Conservation (phyloP, 2,329 filamentous ascomycete species). For the Juglanconis oblonga region DNA sequence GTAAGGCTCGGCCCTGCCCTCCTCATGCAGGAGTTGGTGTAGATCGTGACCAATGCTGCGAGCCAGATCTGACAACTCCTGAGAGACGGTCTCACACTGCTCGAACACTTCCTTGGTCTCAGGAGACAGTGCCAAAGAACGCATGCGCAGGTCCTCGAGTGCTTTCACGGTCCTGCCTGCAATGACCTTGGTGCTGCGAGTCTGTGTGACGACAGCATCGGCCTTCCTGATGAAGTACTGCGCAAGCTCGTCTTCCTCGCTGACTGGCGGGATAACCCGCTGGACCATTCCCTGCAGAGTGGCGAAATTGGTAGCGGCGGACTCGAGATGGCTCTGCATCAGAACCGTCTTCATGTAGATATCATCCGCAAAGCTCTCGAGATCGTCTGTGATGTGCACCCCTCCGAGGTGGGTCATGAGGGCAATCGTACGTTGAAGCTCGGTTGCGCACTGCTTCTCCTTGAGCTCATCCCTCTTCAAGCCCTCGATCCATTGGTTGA, state of each 20-base stretch:
- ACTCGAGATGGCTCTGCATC: constrained; percentile 80
- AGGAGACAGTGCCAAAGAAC: constrained; percentile 70
- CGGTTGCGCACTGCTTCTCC: constrained; percentile 75
- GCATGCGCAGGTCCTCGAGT: constrained; percentile 71
- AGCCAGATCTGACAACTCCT: constrained; percentile 63
- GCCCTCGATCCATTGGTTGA: constrained; percentile 86
- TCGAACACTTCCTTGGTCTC: constrained; percentile 70
- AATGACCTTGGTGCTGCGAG: constrained; percentile 79
- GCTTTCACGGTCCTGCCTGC: constrained; percentile 74
- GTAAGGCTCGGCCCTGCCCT: constrained; percentile 66
- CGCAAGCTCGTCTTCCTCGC: constrained; percentile 61
- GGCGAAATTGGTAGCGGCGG: constrained; percentile 64
- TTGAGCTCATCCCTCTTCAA: constrained; percentile 82
- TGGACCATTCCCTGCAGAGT: constrained; percentile 66
- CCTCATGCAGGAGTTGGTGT: constrained; percentile 65
- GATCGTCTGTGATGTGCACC: constrained; percentile 68
- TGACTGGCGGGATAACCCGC: constrained; percentile 53
- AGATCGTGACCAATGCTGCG: constrained; percentile 66
- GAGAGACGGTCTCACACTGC: constrained; percentile 61
- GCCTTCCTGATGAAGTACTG: constrained; percentile 67
- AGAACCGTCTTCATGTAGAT: constrained; percentile 73
- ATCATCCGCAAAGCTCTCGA: constrained; percentile 74
- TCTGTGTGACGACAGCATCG: constrained; percentile 70
- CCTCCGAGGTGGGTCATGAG: constrained; percentile 84
- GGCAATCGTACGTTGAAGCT: constrained; percentile 80